Conservation (phyloP, 768 basidiomycete species). For the Infundibulicybe gibba region DNA sequence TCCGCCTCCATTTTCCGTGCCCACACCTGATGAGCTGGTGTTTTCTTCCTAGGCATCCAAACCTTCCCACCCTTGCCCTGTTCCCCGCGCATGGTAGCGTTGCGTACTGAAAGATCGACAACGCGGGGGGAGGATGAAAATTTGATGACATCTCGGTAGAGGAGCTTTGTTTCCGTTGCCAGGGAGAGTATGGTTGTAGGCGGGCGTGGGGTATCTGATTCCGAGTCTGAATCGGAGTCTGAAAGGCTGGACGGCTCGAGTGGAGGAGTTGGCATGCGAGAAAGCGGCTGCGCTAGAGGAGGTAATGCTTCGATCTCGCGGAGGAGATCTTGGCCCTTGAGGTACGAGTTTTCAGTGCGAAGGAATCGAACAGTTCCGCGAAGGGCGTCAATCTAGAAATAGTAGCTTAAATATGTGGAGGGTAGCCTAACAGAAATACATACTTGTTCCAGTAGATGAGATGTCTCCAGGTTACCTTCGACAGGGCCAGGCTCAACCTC, state of each 20-base stretch:
- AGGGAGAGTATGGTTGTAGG: slow-evolving; percentile 63
- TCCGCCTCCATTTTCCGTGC: slow-evolving; percentile 78
- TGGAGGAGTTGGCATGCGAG: slow-evolving; percentile 58
- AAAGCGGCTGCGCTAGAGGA: slow-evolving; percentile 46
- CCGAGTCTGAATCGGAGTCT: slow-evolving; percentile 60
- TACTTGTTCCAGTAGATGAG: slow-evolving; percentile 87
- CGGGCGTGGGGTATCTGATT: slow-evolving; percentile 34
- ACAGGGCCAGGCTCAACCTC: slow-evolving; percentile 63
- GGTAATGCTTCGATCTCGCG: slow-evolving; percentile 77
- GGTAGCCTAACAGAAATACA: slow-evolving; percentile 7
- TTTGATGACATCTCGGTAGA: slow-evolving; percentile 87
- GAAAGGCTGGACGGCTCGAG: slow-evolving; percentile 62
- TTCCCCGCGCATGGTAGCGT: slow-evolving; percentile 37
- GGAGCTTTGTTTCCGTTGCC: slow-evolving; percentile 75
- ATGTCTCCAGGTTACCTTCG: slow-evolving; percentile 84
- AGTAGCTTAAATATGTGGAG: slow-evolving; percentile 3
- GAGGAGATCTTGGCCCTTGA: slow-evolving; percentile 90
- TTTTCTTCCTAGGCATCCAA: slow-evolving; percentile 81
- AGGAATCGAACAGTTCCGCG: slow-evolving; percentile 89
- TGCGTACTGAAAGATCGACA: slow-evolving; percentile 73
- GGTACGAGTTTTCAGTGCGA: slow-evolving; percentile 89
- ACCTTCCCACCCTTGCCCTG: slow-evolving; percentile 48
- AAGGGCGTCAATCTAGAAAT: slow-evolving; percentile 76
- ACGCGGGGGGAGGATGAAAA: slow-evolving; percentile 82
- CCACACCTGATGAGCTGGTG: slow-evolving; percentile 77